Evolutionary conservation across 805 yeast species (phyloP), one percentile per base, ranked within the genome.

Genomic region (Pichia thaimueangensis): DNA sequence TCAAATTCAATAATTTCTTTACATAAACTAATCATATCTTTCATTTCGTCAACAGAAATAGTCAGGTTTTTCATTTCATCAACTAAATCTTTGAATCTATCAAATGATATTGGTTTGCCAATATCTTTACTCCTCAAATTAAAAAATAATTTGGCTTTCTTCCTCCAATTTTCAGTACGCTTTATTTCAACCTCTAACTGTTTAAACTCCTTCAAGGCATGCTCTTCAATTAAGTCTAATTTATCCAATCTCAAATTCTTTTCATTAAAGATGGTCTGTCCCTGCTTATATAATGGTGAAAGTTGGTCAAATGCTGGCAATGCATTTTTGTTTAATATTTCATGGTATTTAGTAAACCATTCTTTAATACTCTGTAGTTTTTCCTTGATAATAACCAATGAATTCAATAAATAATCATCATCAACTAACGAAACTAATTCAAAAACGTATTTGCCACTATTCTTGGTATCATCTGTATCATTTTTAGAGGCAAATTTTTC

Each of bases 1-100:
- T 73, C 78, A 56, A 71, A 82, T 37, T 67, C 67, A 37, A 65
- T 66, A 32, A 83, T 68, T 48, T 76, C 82, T 24, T 53, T 59
- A 5, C 72, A 69, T 35, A 78, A 68, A 47, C 75, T 82, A 4
- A 70, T 45, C 11, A 84, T 58, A 51, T 76, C 82, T 16, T 74
- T 80, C 50, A 79, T 67, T 53, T 84, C 93, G 0, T 77, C 71
- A 15, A 76, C 64, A 3, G 69, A 57, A 42, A 82, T 73, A 17
- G 74, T 70, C 45, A 81, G 52, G 0, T 56, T 52, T 3, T 80
- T 76, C 5, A 80, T 74, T 34, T 67, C 65, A 15, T 63, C 61
- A 12, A 79, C 51, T 19, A 81, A 50, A 17, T 47, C 38, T 21
- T 67, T 58, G 33, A 78, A 54, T 27, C 60, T 60, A 11, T 57